phyloP scores from a whole-genome alignment of 371 early-diverging fungal genomes.

The Syncephalastrum contaminatum region DNA sequence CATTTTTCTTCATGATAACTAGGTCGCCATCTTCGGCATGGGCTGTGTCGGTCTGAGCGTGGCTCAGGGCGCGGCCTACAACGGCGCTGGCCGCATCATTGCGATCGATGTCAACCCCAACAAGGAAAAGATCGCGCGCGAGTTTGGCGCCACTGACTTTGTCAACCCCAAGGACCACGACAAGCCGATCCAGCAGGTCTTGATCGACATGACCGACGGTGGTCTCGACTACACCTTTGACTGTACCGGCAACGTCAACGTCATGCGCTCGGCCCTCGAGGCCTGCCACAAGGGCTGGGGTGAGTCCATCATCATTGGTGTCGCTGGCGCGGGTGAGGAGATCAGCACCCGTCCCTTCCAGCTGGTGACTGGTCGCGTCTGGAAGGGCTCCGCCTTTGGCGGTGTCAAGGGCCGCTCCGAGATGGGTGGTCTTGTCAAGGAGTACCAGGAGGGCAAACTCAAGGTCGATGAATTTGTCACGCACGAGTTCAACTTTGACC shows the following conservation, averaged over 20 bases:
- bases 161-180: conserved; percentile 85
- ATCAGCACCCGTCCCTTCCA: conserved; percentile 94
- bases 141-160: conserved; percentile 92
- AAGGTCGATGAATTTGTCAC: conserved; percentile 94
- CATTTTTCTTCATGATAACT: conserved; percentile 1
- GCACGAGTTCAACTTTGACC: conserved; percentile 72
- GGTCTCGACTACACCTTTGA: conserved; percentile 97
- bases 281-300: conserved; percentile 94
- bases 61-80: conserved; percentile 81
- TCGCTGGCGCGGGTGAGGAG: conserved; percentile 92
- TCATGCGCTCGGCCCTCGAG: conserved; percentile 96
- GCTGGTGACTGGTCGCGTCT: conserved; percentile 90
- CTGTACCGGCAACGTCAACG: conserved; percentile 86
- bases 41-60: conserved; percentile 94
- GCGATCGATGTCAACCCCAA: conserved; percentile 87
- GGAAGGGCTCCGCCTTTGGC: conserved; percentile 97
- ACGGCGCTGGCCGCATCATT: conserved; percentile 83
- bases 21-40: conserved; percentile 91
- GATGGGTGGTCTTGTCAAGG: conserved; percentile 84
- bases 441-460: conserved; percentile 79
- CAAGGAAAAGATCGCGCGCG: conserved; percentile 74
- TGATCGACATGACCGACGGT: conserved; percentile 91
- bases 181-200: conserved; percentile 78
- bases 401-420: conserved; percentile 95
- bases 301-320: conserved; percentile 86